Conservation (phyloP, 768 basidiomycete species). For the Lactifluus pinguis region DNA sequence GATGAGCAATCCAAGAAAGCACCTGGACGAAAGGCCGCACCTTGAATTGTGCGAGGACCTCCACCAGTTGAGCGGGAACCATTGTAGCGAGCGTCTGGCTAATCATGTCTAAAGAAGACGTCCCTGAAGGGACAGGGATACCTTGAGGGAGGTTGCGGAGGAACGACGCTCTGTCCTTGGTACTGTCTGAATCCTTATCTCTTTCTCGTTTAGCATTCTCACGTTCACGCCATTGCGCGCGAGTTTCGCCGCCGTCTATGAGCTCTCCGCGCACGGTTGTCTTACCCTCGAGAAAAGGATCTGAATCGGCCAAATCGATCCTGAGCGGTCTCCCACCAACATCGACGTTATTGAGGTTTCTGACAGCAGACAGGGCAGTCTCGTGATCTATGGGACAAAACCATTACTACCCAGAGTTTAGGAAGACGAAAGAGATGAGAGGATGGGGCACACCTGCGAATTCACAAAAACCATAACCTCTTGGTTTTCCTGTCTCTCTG, state of each 20-base stretch:
- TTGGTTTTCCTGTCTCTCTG: conserved; percentile 88
- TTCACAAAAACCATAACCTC: conserved; percentile 92
- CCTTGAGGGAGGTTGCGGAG: conserved; percentile 68
- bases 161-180: conserved; percentile 35
- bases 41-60: conserved; percentile 98
- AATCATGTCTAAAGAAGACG: conserved; percentile 71
- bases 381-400: conserved; percentile 66
- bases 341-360: conserved; percentile 89
- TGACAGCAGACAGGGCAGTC: conserved; percentile 89
- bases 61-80: conserved; percentile 76
- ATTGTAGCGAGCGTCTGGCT: conserved; percentile 78
- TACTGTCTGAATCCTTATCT: conserved; percentile 24
- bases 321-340: conserved; percentile 88
- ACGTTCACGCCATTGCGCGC: conserved; percentile 45
- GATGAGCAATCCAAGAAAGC: background rate
- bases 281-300: conserved; percentile 86
- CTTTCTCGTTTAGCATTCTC: conserved; percentile 23
- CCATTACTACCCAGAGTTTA: background rate
- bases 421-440: background rate
- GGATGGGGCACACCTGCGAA: conserved; percentile 54
- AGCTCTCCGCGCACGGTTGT: conserved; percentile 81
- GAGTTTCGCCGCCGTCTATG: conserved; percentile 57
- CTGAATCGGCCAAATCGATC: conserved; percentile 90
- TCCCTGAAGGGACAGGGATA: conserved; percentile 60
- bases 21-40: conserved; percentile 34